Evolutionary conservation across 164 flowering plant genomes (phyloP), one percentile per base, ranked within the genome.

Genomic region (Annona cherimola): DNA sequence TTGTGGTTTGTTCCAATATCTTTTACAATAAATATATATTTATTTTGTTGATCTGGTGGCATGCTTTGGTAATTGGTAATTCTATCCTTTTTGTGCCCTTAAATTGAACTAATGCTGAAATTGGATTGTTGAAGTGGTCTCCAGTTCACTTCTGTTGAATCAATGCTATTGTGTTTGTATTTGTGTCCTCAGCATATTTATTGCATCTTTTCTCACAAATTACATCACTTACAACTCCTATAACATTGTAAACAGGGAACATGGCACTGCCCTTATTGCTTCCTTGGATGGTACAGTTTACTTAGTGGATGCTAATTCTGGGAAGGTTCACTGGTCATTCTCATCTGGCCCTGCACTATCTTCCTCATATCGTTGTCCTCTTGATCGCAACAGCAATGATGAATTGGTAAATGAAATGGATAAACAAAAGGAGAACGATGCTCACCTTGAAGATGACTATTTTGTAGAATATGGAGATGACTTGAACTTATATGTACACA

Each of bases 381-480:
- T 74, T 63, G 71, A 75, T 26, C 66, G 57, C 45, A 83, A 75
- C 26, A 72, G 54, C 44, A 77, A 77, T 26, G 69, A 61, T 61
- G 68, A 81, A 50, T 50, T 50, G 68, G 76, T 75, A 35, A 74
- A 84, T 45, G 78, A 61, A 39, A 76, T 43, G 7, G 71, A 50
- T 70, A 76, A 63, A 8, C 59, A 54, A 3, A 26, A 26, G 19
- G 45, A 5, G 12, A 54, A 59, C 9, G 26, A 7, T 45, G 14
- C 57, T 50, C 14, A 50, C 14, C 57, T 43, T 3, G 64, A 46
- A 11, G 1, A 71, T 57, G 72, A 76, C 67, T 76, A 70, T 45
- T 86, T 76, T 65, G 42, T 86, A 5, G 90, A 87, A 78, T 69
- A 75, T 76, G 91, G 86, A 14, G 83, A 83, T 75, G 89, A 86